These are phyloP conservation scores for Eutypella sp. DNA, from an alignment of 2,329 filamentous ascomycete genomes.

Conservation along the genomic window DNA sequence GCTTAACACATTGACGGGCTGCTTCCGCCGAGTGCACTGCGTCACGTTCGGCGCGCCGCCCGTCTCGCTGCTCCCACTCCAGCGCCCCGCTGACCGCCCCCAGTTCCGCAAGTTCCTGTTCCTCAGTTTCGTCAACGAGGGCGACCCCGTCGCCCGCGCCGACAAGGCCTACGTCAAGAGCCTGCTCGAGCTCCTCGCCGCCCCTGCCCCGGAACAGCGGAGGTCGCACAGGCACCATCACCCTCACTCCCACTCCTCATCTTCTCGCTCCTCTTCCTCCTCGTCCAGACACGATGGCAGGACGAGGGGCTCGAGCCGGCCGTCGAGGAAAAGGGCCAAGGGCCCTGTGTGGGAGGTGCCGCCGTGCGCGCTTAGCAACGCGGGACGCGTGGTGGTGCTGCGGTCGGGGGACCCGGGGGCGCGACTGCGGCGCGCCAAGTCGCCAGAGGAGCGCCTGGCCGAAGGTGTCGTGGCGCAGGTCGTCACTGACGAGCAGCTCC, in stretches of 20 bases:
- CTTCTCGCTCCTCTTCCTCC: conserved; percentile 6
- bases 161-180: conserved; percentile 72
- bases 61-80: conserved; percentile 64
- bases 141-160: conserved; percentile 73
- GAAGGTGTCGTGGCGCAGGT: conserved; percentile 65
- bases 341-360: conserved; percentile 61
- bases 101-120: conserved; percentile 65
- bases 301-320: conserved; percentile 6
- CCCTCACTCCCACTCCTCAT: too few relatives aligned
- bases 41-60: conserved; percentile 83
- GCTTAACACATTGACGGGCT: conserved; percentile 61
- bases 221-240: conserved; percentile 4
- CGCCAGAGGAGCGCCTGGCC: conserved; percentile 43
- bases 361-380: conserved; percentile 60
- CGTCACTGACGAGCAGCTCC: conserved; percentile 62
- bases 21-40: conserved; percentile 77
- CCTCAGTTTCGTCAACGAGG: conserved; percentile 77
- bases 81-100: conserved; percentile 48
- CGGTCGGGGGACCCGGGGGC: conserved; percentile 41
- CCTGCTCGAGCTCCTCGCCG: conserved; percentile 65
- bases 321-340: conserved; percentile 9
- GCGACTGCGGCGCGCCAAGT: conserved; percentile 39
- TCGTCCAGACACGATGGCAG: conserved; percentile 12
- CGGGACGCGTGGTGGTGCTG: conserved; percentile 64
- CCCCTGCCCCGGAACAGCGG: conserved; percentile 44